Evolutionary conservation across 192 early-diverging fungal genomes (phyloP), one percentile per base, ranked within the genome.

Genomic region (Entrophospora sp.): DNA sequence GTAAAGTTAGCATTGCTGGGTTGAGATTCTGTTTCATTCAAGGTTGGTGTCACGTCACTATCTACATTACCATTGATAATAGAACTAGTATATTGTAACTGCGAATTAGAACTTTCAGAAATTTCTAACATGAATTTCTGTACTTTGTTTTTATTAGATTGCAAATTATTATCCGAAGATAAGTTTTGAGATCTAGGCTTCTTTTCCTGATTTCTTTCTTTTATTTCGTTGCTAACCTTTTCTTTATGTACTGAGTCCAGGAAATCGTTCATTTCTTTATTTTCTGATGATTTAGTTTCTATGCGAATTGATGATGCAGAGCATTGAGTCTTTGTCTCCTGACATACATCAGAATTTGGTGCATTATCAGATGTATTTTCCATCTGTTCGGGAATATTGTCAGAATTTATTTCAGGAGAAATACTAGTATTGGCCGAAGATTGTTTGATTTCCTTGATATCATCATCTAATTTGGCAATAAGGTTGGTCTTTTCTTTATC

Each of bases 141-240:
- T 44, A 44, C 43, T 44, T 44, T 44, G 43, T 14, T 44, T 44
- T 44, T 44, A 44, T 14, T 44, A 14, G 16, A 14, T n/a, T 44
- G 5, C 16, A 44, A 14, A 14, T n/a, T 44, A 44, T 44, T 5
- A 44, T 44, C n/a, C n/a, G n/a, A n/a, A 44, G 16, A 44, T 14
- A 44, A 16, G 16, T 44, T n/a, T 53, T 53, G 51, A 53, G 51
- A 53, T 53, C 51, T 27, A 27, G 27, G 24, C 51, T 53, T 53
- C 51, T 53, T 53, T 53, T 53, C 51, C 51, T 25, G 20, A 32
- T 53, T 53, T 32, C 51, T 12, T 27, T 53, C 22, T 27, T 4
- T 27, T 53, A 27, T 27, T 4, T 6, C 5, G 30, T 53, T n/a
- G n/a, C n/a, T n/a, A n/a, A n/a, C n/a, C n/a, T n/a, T n/a, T n/a